Percentiles rank a stretch among this genome's conserved stretches.
Conservation (phyloP, 1,284 basidiomycete species). For the Psilocybe mexicana region DNA sequence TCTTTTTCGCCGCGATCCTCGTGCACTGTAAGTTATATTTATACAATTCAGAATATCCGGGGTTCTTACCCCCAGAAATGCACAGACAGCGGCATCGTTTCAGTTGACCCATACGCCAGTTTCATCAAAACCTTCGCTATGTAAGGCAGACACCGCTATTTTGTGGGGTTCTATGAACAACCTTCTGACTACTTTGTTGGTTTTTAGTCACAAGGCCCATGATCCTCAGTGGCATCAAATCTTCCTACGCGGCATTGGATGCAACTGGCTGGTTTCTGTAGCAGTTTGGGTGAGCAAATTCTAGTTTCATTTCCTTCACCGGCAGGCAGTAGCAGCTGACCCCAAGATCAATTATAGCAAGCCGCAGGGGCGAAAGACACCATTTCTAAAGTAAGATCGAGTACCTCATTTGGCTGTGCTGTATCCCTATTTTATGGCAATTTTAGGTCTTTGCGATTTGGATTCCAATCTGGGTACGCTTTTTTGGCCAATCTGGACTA, state of each 20-base stretch:
- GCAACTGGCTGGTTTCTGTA: conserved; percentile 79
- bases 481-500: neutral
- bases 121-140: conserved; percentile 55
- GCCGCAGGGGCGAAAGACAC: conserved; percentile 72
- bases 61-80: conserved; percentile 7
- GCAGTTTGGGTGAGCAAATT: conserved; percentile 66
- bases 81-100: conserved; percentile 58
- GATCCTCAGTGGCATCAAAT: conserved; percentile 74
- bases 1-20: conserved; percentile 71
- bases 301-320: neutral
- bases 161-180: neutral
- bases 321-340: neutral
- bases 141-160: conserved; percentile 36
- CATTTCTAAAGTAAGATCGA: conserved; percentile 56
- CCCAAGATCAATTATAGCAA: conserved; percentile 50
- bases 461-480: conserved; percentile 73
- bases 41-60: neutral
- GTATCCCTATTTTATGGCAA: neutral
- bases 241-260: conserved; percentile 75
- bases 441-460: conserved; percentile 64
- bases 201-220: conserved; percentile 55
- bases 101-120: conserved; percentile 54
- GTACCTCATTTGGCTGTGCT: neutral
- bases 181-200: conserved; percentile 4
- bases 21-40: conserved; percentile 53